These are phyloP conservation scores for Clarireedia paspali DNA, from an alignment of 2,329 filamentous ascomycete genomes.

Conservation along the genomic window DNA sequence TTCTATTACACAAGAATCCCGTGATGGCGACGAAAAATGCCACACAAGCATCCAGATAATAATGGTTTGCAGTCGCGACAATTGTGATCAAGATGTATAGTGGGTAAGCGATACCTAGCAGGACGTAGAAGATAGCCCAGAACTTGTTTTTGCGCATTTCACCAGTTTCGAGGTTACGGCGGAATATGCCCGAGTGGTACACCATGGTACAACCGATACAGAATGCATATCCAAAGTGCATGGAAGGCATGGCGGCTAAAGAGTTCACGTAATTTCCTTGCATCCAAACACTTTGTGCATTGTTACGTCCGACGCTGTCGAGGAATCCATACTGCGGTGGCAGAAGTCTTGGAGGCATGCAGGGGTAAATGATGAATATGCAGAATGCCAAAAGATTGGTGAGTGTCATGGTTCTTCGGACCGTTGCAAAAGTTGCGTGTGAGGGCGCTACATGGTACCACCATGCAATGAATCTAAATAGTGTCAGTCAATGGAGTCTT, in stretches of 20 bases:
- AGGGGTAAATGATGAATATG: slow-evolving; percentile 44
- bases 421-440: slow-evolving; percentile 37
- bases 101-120: slow-evolving; percentile 38
- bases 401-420: slow-evolving; percentile 42
- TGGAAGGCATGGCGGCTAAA: slow-evolving; percentile 42
- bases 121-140: slow-evolving; percentile 37
- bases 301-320: slow-evolving; percentile 41
- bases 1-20: slow-evolving; percentile 39
- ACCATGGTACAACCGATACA: slow-evolving; percentile 44
- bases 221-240: slow-evolving; percentile 49
- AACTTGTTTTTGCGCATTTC: slow-evolving; percentile 35
- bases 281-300: slow-evolving; percentile 43
- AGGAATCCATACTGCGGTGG: slow-evolving; percentile 41
- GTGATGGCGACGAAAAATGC: slow-evolving; percentile 39
- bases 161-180: slow-evolving; percentile 31
- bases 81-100: slow-evolving; percentile 40
- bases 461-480: slow-evolving; percentile 50
- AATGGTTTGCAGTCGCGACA: slow-evolving; percentile 48
- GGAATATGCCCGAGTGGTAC: slow-evolving; percentile 43
- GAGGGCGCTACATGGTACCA: slow-evolving; percentile 52
- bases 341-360: slow-evolving; percentile 45
- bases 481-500: background rate
- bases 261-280: slow-evolving; percentile 42
- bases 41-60: slow-evolving; percentile 43
- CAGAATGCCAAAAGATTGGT: slow-evolving; percentile 46